Evolutionary conservation across 805 yeast genomes (phyloP).

Genomic region (Lipomyces oligophaga): DNA sequence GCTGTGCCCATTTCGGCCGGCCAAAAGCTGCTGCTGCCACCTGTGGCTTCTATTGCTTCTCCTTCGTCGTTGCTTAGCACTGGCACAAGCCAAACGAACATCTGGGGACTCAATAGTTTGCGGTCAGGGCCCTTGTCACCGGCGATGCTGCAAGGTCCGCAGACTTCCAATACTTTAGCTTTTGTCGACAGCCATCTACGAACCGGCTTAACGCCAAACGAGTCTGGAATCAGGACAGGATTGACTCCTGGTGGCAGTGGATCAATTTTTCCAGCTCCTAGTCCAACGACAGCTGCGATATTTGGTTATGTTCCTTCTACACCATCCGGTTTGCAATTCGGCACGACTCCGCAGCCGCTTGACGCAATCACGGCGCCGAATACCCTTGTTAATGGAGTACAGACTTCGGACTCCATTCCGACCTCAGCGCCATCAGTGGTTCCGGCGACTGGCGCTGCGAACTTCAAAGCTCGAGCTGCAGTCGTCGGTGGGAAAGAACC

Average conservation of each 20-base stretch:
- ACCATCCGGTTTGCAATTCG: slow-evolving; percentile 46
- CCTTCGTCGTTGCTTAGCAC: slow-evolving; percentile 22
- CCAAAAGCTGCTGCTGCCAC: slow-evolving; percentile 27
- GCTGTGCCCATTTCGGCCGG: too few relatives aligned
- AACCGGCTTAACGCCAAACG: slow-evolving; percentile 73
- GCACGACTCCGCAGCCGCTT: slow-evolving; percentile 16
- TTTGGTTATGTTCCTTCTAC: slow-evolving; percentile 39
- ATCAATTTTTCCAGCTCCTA: slow-evolving; percentile 39
- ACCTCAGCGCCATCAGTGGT: slow-evolving; percentile 10
- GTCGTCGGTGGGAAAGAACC: slow-evolving; percentile 1
- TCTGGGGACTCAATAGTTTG: slow-evolving; percentile 29
- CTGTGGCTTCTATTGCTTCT: slow-evolving; percentile 30
- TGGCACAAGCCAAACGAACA: slow-evolving; percentile 13
- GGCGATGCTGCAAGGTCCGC: slow-evolving; percentile 39
- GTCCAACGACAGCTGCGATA: slow-evolving; percentile 39
- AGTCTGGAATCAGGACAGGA: slow-evolving; percentile 57
- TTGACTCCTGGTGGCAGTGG: slow-evolving; percentile 40
- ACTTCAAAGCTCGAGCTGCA: background rate
- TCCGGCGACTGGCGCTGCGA: slow-evolving; percentile 2
- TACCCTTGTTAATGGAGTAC: background rate
- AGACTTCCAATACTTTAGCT: slow-evolving; percentile 22
- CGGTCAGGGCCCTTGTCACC: slow-evolving; percentile 40
- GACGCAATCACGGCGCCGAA: slow-evolving; percentile 4
- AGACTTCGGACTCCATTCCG: slow-evolving; percentile 12
- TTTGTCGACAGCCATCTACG: slow-evolving; percentile 33